phyloP scores from a whole-genome alignment of 1,284 basidiomycete genomes.

The Papiliotrema laurentii region DNA sequence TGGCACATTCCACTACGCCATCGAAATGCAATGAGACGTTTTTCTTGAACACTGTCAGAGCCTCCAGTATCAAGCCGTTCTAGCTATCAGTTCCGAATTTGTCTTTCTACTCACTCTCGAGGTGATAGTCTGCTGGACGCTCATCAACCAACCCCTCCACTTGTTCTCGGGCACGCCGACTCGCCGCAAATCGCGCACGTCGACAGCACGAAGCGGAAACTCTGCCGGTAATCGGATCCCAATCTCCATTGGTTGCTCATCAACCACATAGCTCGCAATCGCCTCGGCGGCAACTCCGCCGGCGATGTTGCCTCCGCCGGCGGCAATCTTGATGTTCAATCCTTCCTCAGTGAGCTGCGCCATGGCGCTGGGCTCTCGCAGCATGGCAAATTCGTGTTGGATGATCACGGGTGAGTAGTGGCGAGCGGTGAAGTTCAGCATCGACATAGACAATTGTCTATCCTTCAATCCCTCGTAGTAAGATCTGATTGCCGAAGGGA shows the following conservation, averaged over 20 bases:
- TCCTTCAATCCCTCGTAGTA: constrained; percentile 89
- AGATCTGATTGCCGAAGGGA: constrained; percentile 74
- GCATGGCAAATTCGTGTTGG: constrained; percentile 69
- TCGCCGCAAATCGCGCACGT: constrained; percentile 76
- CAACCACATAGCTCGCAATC: constrained; percentile 67
- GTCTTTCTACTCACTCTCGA: constrained; percentile 59
- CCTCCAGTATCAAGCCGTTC: constrained; percentile 90
- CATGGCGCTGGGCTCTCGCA: constrained; percentile 62
- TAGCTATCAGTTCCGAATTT: constrained; percentile 37
- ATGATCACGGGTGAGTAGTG: constrained; percentile 90
- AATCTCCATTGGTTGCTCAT: constrained; percentile 93
- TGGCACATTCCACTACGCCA: constrained; percentile 88
- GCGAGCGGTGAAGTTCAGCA: constrained; percentile 75
- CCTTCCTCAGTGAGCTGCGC: constrained; percentile 74
- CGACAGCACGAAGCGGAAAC: constrained; percentile 85
- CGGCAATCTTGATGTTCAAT: constrained; percentile 69
- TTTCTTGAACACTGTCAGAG: constrained; percentile 87
- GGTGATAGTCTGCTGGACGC: constrained; percentile 86
- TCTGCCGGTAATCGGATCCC: constrained; percentile 79
- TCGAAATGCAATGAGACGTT: constrained; percentile 89
- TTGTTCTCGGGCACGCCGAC: constrained; percentile 85
- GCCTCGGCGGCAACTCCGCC: constrained; percentile 39
- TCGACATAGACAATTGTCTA: constrained; percentile 70
- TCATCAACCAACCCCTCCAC: constrained; percentile 92
- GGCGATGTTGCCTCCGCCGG: constrained; percentile 65